Conservation (phyloP, 768 basidiomycete species). For the Suillus brevipes region DNA sequence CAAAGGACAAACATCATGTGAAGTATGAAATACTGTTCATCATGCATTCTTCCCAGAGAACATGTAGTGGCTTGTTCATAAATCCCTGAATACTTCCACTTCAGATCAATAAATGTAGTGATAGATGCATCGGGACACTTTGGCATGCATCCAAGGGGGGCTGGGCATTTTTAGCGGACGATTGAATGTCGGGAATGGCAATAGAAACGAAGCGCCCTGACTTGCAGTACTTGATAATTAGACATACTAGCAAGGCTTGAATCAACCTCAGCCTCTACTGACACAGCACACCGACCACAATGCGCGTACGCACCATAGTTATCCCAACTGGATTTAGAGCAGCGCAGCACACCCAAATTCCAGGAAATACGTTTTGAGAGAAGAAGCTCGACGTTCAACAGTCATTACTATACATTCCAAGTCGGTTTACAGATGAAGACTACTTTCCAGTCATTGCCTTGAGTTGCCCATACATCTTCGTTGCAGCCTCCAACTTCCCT, state of each 20-base stretch:
- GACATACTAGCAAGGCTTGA: neutral
- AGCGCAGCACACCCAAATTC: neutral
- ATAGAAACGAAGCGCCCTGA: neutral
- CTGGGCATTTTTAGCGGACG: neutral
- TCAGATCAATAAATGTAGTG: neutral
- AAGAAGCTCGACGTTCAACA: too few species aligned
- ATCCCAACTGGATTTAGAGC: neutral
- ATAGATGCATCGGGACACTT: neutral
- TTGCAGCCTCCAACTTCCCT: conserved; percentile 26
- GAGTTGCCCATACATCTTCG: neutral
- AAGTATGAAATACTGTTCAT: neutral
- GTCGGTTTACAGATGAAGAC: neutral
- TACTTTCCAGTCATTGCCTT: neutral
- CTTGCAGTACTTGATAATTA: neutral
- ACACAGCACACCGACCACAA: neutral
- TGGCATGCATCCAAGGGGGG: neutral
- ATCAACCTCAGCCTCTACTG: neutral
- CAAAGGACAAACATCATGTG: neutral
- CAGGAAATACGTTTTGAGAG: neutral
- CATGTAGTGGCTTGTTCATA: neutral
- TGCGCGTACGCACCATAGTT: neutral
- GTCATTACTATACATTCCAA: neutral
- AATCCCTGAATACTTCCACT: neutral
- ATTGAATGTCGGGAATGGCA: neutral
- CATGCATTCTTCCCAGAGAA: neutral